Evolutionary conservation across 139 green algal species (phyloP).

Genomic region (Tetradesmus obliquus): DNA sequence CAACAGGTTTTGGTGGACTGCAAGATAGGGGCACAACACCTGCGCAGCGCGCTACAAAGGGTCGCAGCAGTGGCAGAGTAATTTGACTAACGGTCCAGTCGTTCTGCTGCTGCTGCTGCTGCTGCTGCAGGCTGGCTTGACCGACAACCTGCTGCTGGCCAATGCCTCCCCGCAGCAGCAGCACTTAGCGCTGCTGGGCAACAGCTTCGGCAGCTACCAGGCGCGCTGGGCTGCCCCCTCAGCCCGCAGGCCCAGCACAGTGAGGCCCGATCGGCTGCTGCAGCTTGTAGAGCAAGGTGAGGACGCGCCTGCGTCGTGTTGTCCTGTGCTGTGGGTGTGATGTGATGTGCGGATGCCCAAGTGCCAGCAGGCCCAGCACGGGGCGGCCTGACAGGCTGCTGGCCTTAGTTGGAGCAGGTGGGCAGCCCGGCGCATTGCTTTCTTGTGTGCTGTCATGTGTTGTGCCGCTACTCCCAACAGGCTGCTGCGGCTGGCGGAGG

Average conservation of each 20-base stretch:
- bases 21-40: no score
- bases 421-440: neutral
- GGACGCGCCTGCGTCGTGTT: neutral
- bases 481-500: neutral
- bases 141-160: constrained; percentile 52
- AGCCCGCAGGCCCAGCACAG: neutral
- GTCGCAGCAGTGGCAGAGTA: no score
- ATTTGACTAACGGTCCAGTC: no score
- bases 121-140: constrained; percentile 40
- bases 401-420: neutral
- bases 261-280: constrained; percentile 31
- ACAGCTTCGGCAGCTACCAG: constrained; percentile 55
- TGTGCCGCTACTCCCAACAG: no score
- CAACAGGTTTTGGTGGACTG: no score
- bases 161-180: constrained; percentile 45
- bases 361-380: neutral
- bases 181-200: constrained; percentile 49
- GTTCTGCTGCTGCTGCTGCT: neutral
- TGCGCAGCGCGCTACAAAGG: no score
- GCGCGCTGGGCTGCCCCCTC: constrained; percentile 40
- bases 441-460: no score
- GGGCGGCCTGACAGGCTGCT: neutral
- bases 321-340: neutral
- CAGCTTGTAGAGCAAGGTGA: constrained; percentile 33
- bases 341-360: neutral